Base-by-base conservation (phyloP, 2,329 filamentous ascomycete genomes). In the Alternaria atra region DNA sequence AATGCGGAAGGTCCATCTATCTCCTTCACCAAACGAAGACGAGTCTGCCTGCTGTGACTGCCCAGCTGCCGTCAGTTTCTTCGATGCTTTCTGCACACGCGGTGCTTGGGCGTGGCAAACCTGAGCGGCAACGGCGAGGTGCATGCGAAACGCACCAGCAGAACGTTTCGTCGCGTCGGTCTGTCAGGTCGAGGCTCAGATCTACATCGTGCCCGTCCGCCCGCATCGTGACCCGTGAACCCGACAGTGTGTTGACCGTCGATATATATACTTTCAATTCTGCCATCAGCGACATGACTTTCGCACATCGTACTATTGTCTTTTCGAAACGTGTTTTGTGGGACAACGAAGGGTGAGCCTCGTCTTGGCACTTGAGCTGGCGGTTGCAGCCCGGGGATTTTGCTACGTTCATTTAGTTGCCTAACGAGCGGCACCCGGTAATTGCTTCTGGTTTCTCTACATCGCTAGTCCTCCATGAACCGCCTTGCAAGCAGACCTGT, bases 91-190 rank as follows among this genome's bases (percentile, higher is more conserved):
- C 13, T 52, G 13, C 27, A 15, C 42, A 39, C 42, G 12, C 20
- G 5, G 17, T 29, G 42, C 37, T 30, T 58, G 39, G 20, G 8
- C 43, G 58, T 53, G 32, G 52, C 55, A 40, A 34, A 56, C 39
- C 30, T 51, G 44, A 43, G 51, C 57, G 54, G 52, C 34, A 52
- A 59, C 63, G 61, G 55, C 58, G 59, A 47, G 52, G 44, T 61
- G 63, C 58, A 65, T 61, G 52, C 63, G 61, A 68, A 69, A 69
- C 67, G 54, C 60, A 51, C 53, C 61, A 61, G 32, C 50, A 55
- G 29, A 25, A 52, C 55, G 55, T 63, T 62, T 64, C 52, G 58
- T 60, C 51, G 39, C 40, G 29, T 30, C 39, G 10, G 39, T 53
- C 46, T 50, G 46, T 40, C 35, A 48, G 20, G 58, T 44, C 47